phyloP scores from a whole-genome alignment of 108 stramenopile genomes.

The Discostella stelligeroides region DNA sequence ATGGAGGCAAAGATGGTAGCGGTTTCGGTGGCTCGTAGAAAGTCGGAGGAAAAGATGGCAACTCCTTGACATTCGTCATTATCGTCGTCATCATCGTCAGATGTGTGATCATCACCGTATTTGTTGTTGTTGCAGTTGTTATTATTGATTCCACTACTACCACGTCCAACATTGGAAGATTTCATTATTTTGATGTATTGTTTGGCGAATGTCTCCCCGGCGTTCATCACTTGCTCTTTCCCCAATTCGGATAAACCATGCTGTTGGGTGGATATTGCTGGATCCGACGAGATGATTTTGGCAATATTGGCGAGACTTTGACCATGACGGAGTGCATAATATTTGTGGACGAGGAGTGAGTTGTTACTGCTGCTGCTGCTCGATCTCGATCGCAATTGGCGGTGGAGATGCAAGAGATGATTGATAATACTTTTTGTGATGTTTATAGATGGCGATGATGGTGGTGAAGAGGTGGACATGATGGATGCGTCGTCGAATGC shows the following conservation, averaged over 20 bases:
- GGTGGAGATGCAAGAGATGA: slow-evolving; percentile 42
- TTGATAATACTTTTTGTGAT: slow-evolving; percentile 13
- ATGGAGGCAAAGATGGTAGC: slow-evolving; percentile 56
- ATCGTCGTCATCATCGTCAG: no score
- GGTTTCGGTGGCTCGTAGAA: slow-evolving; percentile 72
- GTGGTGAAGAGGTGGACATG: neutral
- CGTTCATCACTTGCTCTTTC: slow-evolving; percentile 64
- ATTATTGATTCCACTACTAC: no score
- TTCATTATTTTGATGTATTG: slow-evolving; percentile 7
- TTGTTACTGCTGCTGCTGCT: no score
- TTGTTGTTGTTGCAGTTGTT: no score
- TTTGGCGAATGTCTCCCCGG: slow-evolving; percentile 55
- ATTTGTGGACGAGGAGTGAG: slow-evolving; percentile 22
- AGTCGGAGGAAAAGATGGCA: slow-evolving; percentile 66
- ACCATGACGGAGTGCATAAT: slow-evolving; percentile 86
- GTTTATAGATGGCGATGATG: no score
- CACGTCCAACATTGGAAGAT: no score
- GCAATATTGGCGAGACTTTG: slow-evolving; percentile 86
- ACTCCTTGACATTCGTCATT: slow-evolving; percentile 37
- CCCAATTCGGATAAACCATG: slow-evolving; percentile 79
- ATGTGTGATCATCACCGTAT: neutral
- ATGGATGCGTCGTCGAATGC: no score
- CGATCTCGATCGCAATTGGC: no score
- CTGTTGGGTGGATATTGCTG: slow-evolving; percentile 59
- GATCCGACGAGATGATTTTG: slow-evolving; percentile 76